These are phyloP conservation scores for Climacium dendroides DNA, from an alignment of 225 moss, liverwort and hornwort species.

Conservation along the genomic window DNA sequence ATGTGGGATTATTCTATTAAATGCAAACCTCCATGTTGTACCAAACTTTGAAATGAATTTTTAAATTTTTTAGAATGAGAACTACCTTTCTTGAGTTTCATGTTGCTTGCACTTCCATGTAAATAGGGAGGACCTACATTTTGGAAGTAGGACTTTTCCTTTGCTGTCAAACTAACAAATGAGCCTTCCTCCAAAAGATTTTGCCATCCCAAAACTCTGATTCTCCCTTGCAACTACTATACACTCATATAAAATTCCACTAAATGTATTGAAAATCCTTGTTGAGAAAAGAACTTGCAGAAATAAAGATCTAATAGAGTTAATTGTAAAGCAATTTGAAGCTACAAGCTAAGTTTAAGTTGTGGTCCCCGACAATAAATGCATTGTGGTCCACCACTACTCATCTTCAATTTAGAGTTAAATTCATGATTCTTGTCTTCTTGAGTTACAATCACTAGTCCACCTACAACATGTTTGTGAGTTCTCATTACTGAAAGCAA, in stretches of 20 bases:
- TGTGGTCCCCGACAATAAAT: neutral
- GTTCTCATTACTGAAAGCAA: neutral
- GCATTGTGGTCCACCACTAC: neutral
- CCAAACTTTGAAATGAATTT: rapidly evolving
- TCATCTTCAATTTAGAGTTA: neutral
- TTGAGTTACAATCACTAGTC: neutral
- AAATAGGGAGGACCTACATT: neutral
- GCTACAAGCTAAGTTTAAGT: too few species aligned
- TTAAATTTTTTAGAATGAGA: rapidly evolving
- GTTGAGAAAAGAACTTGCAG: neutral
- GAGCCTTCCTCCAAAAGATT: neutral
- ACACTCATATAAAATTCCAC: neutral
- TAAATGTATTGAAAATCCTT: neutral
- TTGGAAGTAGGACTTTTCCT: neutral
- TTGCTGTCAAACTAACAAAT: neutral
- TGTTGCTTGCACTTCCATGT: neutral
- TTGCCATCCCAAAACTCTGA: rapidly evolving
- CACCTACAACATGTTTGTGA: rapidly evolving
- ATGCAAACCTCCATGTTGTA: neutral
- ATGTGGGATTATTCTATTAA: neutral
- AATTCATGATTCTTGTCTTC: neutral
- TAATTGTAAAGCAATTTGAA: rapidly evolving
- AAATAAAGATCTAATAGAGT: neutral
- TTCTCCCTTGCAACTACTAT: neutral
- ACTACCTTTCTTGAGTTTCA: neutral